Evolutionary conservation across 192 early-diverging fungal genomes (phyloP).

Genomic region (Dimargaris xerosporica): DNA sequence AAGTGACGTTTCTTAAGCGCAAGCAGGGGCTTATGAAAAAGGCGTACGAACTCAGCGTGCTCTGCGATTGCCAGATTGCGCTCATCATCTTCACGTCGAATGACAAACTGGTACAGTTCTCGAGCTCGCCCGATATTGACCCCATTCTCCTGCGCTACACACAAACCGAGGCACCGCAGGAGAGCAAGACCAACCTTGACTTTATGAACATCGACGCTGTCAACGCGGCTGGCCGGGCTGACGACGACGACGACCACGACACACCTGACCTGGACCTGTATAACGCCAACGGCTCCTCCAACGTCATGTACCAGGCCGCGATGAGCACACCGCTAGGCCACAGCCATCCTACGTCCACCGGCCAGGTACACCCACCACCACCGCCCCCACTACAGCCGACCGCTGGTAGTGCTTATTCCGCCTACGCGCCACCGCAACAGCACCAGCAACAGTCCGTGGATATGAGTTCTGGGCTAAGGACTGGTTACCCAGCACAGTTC

Average conservation of each 20-base stretch:
- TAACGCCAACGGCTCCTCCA: too few relatives aligned
- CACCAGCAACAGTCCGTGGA: too few relatives aligned
- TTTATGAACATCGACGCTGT: constrained; percentile 10
- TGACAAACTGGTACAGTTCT: constrained; percentile 88
- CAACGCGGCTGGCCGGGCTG: constrained; percentile 17
- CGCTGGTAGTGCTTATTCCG: too few relatives aligned
- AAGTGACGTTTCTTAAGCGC: constrained; percentile 31
- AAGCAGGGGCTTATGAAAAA: constrained; percentile 34
- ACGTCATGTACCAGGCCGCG: too few relatives aligned
- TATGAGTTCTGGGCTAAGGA: too few relatives aligned
- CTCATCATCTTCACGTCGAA: constrained; percentile 53
- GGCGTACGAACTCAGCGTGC: constrained; percentile 31
- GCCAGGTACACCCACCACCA: too few relatives aligned
- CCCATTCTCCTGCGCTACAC: constrained; percentile 80
- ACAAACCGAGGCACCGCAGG: constrained; percentile 35
- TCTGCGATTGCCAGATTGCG: constrained; percentile 29
- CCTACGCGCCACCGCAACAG: too few relatives aligned
- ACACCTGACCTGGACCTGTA: too few relatives aligned
- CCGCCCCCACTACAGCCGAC: too few relatives aligned
- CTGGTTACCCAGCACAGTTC: too few relatives aligned
- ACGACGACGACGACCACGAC: constrained; percentile 20
- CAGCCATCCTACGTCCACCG: too few relatives aligned
- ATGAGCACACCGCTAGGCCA: too few relatives aligned
- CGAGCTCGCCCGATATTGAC: constrained; percentile 79
- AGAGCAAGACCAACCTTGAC: constrained; percentile 41